phyloP scores from a whole-genome alignment of 148 eudicot species.

The Amaranthus palmeri region DNA sequence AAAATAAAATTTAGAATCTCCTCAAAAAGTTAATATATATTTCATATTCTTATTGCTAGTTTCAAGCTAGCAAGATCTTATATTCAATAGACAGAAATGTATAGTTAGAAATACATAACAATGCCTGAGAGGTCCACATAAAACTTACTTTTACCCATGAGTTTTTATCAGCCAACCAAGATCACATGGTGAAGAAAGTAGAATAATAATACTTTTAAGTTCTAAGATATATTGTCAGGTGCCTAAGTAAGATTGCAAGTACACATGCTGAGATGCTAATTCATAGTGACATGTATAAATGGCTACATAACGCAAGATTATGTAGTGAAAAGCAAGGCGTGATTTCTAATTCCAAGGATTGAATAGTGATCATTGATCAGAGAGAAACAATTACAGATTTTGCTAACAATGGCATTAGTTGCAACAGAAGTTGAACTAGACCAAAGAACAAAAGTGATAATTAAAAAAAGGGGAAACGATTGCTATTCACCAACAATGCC shows the following conservation, averaged over 20 bases:
- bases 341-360: neutral
- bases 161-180: constrained; percentile 2
- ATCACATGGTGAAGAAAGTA: neutral
- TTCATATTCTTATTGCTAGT: constrained; percentile 54
- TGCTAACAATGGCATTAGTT: neutral
- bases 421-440: neutral
- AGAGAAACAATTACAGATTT: neutral
- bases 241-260: too few species aligned
- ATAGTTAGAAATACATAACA: constrained; percentile 54
- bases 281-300: neutral
- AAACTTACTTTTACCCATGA: neutral
- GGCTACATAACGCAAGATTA: neutral
- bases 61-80: too few species aligned
- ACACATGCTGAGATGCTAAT: neutral
- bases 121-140: constrained; percentile 40
- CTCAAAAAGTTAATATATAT: constrained; percentile 31
- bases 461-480: neutral
- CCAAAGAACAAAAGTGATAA: neutral
- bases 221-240: too few species aligned
- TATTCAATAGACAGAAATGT: too few species aligned
- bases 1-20: constrained; percentile 2
- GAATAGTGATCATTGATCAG: neutral
- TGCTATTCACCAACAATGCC: neutral
- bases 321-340: too few species aligned
- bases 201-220: too few species aligned